These are phyloP conservation scores for Kwoniella shivajii DNA, from an alignment of 1,284 basidiomycete genomes.

Conservation along the genomic window DNA sequence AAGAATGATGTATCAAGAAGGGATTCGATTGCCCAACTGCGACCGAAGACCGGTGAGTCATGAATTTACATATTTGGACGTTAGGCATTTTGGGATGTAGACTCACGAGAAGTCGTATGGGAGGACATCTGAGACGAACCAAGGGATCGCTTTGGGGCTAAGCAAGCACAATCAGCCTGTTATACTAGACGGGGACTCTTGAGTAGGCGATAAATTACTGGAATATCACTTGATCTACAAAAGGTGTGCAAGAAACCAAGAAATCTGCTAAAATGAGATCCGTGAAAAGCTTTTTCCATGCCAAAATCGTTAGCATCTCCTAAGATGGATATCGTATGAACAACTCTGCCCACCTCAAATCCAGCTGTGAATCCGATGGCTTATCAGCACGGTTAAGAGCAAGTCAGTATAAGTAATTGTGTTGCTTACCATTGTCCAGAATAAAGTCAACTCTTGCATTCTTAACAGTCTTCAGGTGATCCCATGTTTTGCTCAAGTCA, in stretches of 20 bases:
- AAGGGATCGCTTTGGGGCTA: conserved; percentile 81
- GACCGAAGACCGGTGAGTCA: no score
- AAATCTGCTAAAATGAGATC: conserved; percentile 96
- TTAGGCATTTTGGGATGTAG: conserved; percentile 42
- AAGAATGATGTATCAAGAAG: conserved; percentile 61
- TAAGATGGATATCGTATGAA: no score
- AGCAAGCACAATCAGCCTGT: neutral
- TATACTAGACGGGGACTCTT: neutral
- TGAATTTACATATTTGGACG: conserved; percentile 22
- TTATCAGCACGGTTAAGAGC: no score
- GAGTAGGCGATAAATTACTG: conserved; percentile 64
- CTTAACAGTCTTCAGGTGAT: conserved; percentile 63
- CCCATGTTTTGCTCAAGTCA: conserved; percentile 77
- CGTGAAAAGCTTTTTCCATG: conserved; percentile 70
- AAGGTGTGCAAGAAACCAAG: conserved; percentile 80
- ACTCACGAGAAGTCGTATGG: conserved; percentile 69
- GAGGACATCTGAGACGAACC: conserved; percentile 89
- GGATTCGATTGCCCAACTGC: conserved; percentile 56
- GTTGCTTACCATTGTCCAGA: conserved; percentile 85
- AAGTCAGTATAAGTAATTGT: no score
- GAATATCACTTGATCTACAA: conserved; percentile 77
- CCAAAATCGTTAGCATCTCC: no score
- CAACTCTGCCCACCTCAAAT: conserved; percentile 82
- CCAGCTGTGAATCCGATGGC: no score
- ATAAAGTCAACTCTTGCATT: conserved; percentile 78